Evolutionary conservation across 1,139 yeast genomes (phyloP).

Genomic region (Candida sanyaensis): DNA sequence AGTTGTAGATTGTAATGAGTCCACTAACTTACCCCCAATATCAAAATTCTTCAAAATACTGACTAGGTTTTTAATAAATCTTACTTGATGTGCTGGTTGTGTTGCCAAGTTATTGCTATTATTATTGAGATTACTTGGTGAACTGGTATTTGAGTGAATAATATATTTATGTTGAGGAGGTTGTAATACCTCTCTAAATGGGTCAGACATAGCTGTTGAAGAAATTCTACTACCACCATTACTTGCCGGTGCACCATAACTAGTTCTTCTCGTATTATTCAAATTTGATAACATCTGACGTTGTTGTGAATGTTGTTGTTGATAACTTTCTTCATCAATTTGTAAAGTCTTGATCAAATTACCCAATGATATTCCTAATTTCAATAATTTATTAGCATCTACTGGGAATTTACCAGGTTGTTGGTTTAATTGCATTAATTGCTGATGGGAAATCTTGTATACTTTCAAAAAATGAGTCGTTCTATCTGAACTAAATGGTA

Average conservation of each 20-base stretch:
- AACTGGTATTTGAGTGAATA: constrained; percentile 13
- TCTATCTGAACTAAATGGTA: constrained; percentile 33
- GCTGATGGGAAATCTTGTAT: constrained; percentile 33
- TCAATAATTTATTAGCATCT: constrained; percentile 40
- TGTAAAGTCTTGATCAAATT: constrained; percentile 40
- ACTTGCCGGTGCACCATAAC: not conserved
- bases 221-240: constrained; percentile 2
- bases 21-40: constrained; percentile 26
- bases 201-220: constrained; percentile 3
- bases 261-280: constrained; percentile 1
- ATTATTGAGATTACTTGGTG: not conserved
- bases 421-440: constrained; percentile 25
- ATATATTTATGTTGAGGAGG: constrained; percentile 6
- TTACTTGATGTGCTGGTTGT: constrained; percentile 34
- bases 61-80: constrained; percentile 37
- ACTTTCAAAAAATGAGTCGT: constrained; percentile 28
- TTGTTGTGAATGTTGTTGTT: constrained; percentile 14
- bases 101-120: not conserved
- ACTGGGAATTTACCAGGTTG: constrained; percentile 31
- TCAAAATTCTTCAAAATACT: constrained; percentile 44
- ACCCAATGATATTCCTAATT: constrained; percentile 47
- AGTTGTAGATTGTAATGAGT: constrained; percentile 17
- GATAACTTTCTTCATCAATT: constrained; percentile 35
- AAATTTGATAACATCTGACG: constrained; percentile 10
- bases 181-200: constrained; percentile 8